A percentile compares a stretch with the other conserved stretches of the same genome.
These are phyloP conservation scores for Fennellomyces sp. DNA, from an alignment of 371 early-diverging fungal species.

Conservation along the genomic window DNA sequence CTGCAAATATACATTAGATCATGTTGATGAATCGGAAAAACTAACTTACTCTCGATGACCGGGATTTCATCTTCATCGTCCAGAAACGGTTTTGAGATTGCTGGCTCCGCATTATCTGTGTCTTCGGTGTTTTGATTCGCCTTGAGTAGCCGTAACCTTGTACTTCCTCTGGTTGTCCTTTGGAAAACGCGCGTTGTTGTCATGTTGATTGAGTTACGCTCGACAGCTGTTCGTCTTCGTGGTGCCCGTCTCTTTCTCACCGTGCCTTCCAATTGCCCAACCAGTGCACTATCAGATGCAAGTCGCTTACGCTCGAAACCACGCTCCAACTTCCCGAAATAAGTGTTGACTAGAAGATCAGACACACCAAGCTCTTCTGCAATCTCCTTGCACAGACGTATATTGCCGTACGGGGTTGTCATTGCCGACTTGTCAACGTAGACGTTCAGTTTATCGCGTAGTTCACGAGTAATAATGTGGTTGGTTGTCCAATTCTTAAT, in stretches of 20 bases:
- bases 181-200: conserved; percentile 6
- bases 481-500: conserved; percentile 52
- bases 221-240: neutral
- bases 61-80: neutral
- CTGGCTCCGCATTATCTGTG: neutral
- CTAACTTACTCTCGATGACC: neutral
- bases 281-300: neutral
- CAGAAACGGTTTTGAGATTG: neutral
- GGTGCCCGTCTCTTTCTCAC: neutral
- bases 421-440: conserved; percentile 40
- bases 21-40: too few relatives aligned
- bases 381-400: conserved; percentile 28
- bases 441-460: conserved; percentile 35
- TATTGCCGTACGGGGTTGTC: conserved; percentile 42
- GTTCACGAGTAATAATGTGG: conserved; percentile 34
- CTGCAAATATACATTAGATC: neutral
- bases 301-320: conserved; percentile 15
- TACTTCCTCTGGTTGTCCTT: neutral
- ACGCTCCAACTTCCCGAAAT: conserved; percentile 43
- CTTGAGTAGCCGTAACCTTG: neutral
- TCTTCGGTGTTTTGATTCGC: neutral
- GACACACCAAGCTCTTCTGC: conserved; percentile 33
- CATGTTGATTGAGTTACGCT: conserved; percentile 1
- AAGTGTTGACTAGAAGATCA: conserved; percentile 37
- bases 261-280: conserved; percentile 8